Percentiles rank a stretch among this genome's conserved stretches.
Evolutionary conservation across 2,329 filamentous ascomycete genomes (phyloP).

Genomic region (Pseudogymnoascus destructans): DNA sequence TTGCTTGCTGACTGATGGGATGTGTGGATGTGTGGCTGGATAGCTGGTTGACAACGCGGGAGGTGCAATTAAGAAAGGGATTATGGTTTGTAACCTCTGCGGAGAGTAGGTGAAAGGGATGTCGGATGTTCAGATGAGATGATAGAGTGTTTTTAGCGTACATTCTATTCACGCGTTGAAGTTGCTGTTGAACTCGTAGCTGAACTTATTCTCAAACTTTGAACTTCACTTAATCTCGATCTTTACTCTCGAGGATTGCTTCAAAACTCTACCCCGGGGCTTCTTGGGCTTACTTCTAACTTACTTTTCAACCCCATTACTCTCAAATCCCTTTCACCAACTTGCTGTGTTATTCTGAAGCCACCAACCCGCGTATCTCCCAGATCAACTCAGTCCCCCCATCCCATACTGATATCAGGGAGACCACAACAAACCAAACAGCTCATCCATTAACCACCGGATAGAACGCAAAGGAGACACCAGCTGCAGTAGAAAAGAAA

Average conservation of each 20-base stretch:
- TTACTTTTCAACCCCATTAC: background rate
- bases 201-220: too few relatives aligned
- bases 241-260: background rate
- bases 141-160: background rate
- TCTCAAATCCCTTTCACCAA: background rate
- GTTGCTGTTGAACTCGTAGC: background rate
- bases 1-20: background rate
- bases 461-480: background rate
- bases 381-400: background rate
- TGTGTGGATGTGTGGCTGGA: background rate
- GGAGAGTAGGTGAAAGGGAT: background rate
- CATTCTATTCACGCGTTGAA: background rate
- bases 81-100: background rate
- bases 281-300: background rate
- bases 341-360: background rate
- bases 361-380: background rate
- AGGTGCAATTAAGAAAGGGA: background rate
- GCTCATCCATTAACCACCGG: background rate
- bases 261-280: too few relatives aligned
- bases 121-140: background rate
- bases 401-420: background rate
- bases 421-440: background rate
- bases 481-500: background rate
- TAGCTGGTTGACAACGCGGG: background rate
- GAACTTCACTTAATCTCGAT: too few relatives aligned